Evolutionary conservation across 2,329 filamentous ascomycete genomes (phyloP).

Genomic region (Dothidotthia symphoricarpi): DNA sequence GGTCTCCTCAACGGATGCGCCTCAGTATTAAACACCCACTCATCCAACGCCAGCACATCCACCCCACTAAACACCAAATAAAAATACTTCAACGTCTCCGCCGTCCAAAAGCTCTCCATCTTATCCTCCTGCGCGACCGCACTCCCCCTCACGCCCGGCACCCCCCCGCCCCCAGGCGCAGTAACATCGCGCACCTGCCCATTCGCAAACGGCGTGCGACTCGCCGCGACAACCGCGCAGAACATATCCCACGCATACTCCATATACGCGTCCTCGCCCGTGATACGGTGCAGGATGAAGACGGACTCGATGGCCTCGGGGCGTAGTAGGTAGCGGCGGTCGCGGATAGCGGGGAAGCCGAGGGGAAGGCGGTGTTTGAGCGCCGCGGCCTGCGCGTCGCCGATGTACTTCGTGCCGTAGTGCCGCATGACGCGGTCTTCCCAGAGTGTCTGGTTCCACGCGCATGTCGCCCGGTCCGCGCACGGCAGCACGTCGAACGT

Average conservation of each 20-base stretch:
- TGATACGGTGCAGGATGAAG: constrained; percentile 60
- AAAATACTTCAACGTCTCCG: constrained; percentile 53
- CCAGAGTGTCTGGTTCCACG: constrained; percentile 56
- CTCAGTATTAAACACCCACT: constrained; percentile 53
- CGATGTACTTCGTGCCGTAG: constrained; percentile 17
- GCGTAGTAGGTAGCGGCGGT: constrained; percentile 48
- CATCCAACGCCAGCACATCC: constrained; percentile 47
- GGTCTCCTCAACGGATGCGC: constrained; percentile 49
- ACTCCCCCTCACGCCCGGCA: constrained; percentile 1
- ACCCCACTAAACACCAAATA: constrained; percentile 49
- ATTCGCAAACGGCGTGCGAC: constrained; percentile 44
- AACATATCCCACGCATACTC: constrained; percentile 53
- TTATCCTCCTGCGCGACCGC: constrained; percentile 40
- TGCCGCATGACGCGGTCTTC: constrained; percentile 39
- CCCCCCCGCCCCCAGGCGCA: neutral
- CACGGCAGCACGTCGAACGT: constrained; percentile 55
- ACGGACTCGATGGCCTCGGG: constrained; percentile 61
- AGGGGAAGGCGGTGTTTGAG: constrained; percentile 30
- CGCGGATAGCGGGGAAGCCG: constrained; percentile 44
- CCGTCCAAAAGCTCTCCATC: constrained; percentile 50
- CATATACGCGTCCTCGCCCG: constrained; percentile 49
- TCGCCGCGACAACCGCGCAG: constrained; percentile 40
- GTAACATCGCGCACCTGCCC: constrained; percentile 48
- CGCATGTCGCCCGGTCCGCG: constrained; percentile 39
- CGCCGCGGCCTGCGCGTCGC: constrained; percentile 15